Evolutionary conservation across 495 filamentous ascomycete species (phyloP), one percentile per base, ranked within the genome.

Genomic region (Letharia lupina): DNA sequence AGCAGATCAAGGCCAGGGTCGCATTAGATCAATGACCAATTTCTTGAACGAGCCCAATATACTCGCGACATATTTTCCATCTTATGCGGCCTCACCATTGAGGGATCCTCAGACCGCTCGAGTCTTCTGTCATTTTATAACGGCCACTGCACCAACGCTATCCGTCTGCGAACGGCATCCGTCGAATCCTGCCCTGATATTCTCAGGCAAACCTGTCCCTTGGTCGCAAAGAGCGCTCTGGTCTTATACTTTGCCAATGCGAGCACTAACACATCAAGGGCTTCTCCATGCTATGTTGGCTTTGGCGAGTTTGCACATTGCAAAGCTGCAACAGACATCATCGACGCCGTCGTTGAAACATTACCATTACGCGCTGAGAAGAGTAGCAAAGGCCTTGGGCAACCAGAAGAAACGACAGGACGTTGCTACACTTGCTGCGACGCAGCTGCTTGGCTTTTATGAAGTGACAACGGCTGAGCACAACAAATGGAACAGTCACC

Each of bases 401-500:
- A 83, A 90, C 50, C 83, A 86, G 15, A 81, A 72, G 60, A 86
- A 87, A 70, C 87, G 94, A n/a, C 84, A 84, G 20, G 85, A 91
- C 66, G 81, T 91, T 15, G 86, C 90, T 0, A 97, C 93, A 0
- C 79, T 98, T 20, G 92, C 93, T 16, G 91, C 94, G 20, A 89
- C 91, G 2, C 77, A 96, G n/a, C 77, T 97, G 23, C 82, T 98
- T 33, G 91, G 87, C 2, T 98, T 90, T 71, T 98, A 96, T 72
- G 94, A 98, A 73, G 90, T 96, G 31, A 92, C 93, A 84, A 88
- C 89, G 56, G 94, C 92, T 20, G 94, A 98, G 70, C 94, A 97
- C 71, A 84, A 89, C 61, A 96, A 96, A 75, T 98, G 94, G 94
- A 92, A 90, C 70, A 93, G 86, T 63, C 94, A 98, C 73, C 80